Percentiles rank a stretch among this genome's conserved stretches.
Evolutionary conservation across 179 eudicot species (phyloP).

Genomic region (Beta corolliflora): DNA sequence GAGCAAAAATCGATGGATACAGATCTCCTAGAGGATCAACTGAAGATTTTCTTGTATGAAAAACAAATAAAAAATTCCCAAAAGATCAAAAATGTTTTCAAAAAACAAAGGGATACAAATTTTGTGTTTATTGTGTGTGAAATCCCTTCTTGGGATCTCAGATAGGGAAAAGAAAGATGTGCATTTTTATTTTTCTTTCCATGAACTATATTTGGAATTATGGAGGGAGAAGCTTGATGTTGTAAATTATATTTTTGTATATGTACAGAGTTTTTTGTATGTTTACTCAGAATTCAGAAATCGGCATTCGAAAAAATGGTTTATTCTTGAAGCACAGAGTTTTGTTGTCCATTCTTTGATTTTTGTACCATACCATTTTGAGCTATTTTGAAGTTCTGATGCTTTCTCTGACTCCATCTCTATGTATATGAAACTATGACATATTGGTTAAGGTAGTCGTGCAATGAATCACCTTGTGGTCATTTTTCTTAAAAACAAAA

Average conservation of each 20-base stretch:
- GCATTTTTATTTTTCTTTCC: constrained; percentile 12
- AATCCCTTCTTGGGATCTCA: neutral
- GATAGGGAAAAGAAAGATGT: neutral
- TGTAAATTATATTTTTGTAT: constrained; percentile 21
- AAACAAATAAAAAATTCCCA: neutral
- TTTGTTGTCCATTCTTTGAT: neutral
- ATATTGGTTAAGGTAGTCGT: no score
- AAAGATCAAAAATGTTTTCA: neutral
- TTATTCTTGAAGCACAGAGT: neutral
- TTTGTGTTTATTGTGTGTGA: constrained; percentile 21
- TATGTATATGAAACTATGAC: no score
- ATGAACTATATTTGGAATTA: constrained; percentile 21
- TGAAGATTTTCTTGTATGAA: constrained; percentile 34
- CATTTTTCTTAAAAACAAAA: no score
- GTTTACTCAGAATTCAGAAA: neutral
- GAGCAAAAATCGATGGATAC: constrained; percentile 48
- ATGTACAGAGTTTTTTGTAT: constrained; percentile 20
- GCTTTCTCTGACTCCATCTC: neutral
- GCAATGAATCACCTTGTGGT: no score
- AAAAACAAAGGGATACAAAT: constrained; percentile 3
- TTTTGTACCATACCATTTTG: neutral
- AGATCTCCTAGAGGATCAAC: constrained; percentile 39
- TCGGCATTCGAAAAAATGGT: constrained; percentile 17
- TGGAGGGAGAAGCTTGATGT: constrained; percentile 20
- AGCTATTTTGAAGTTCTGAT: no score